Percentiles rank a stretch among this genome's conserved stretches.
Conservation (phyloP, 2,329 filamentous ascomycete species). For the Mollisiaceae sp. region DNA sequence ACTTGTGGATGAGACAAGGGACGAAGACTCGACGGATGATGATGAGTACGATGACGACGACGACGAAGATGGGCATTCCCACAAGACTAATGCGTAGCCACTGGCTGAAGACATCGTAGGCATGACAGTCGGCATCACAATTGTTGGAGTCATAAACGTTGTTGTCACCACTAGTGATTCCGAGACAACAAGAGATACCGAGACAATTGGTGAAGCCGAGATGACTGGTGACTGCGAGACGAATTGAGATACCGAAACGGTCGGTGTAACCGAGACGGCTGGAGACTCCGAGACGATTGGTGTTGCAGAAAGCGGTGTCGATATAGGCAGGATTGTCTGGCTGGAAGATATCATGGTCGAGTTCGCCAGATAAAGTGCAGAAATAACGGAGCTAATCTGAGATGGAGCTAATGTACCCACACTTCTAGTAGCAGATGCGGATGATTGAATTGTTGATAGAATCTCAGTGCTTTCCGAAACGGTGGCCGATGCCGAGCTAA, state of each 20-base stretch:
- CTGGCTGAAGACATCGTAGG: neutral
- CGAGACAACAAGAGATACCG: neutral
- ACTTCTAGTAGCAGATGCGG: neutral
- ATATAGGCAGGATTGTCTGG: neutral
- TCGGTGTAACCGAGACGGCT: too few species aligned
- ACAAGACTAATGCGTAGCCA: neutral
- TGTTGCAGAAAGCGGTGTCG: neutral
- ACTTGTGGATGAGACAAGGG: neutral
- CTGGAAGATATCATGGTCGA: neutral
- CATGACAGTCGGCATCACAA: neutral
- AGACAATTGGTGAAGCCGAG: neutral
- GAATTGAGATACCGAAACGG: too few species aligned
- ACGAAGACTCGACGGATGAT: neutral
- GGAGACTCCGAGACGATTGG: neutral
- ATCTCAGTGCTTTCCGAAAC: slow-evolving; percentile 4
- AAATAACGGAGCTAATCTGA: slow-evolving; percentile 3
- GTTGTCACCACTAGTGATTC: too few species aligned
- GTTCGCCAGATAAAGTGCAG: neutral
- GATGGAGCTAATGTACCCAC: slow-evolving; percentile 4
- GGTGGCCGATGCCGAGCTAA: neutral
- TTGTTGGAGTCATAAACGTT: neutral
- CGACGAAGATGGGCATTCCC: neutral
- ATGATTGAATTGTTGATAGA: neutral
- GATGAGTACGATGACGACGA: neutral
- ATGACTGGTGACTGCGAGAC: too few species aligned